Percentiles rank a stretch among this genome's conserved stretches.
These are phyloP conservation scores for Cochlearia excelsa DNA, from an alignment of 345 rosid species.

Conservation along the genomic window DNA sequence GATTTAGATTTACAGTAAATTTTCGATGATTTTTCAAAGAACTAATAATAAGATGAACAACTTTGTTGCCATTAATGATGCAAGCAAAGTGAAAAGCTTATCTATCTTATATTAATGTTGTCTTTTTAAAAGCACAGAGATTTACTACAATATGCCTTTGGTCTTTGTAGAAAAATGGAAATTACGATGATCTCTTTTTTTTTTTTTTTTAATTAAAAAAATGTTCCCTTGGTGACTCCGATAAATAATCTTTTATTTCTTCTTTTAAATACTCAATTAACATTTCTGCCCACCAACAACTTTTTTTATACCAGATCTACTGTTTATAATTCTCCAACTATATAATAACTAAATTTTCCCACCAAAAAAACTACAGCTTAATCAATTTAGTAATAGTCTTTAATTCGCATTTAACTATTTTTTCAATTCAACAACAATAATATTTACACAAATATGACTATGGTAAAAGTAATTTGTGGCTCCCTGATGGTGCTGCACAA, in stretches of 20 bases:
- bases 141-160: conserved; percentile 7
- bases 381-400: too few relatives aligned
- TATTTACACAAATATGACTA: too few relatives aligned
- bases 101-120: conserved; percentile 22
- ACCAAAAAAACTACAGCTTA: too few relatives aligned
- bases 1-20: conserved; percentile 19
- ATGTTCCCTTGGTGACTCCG: conserved; percentile 35
- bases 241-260: neutral
- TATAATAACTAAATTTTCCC: too few relatives aligned
- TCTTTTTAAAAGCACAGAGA: conserved; percentile 19
- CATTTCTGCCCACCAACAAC: too few relatives aligned
- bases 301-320: too few relatives aligned
- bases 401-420: too few relatives aligned
- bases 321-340: too few relatives aligned
- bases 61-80: conserved; percentile 31
- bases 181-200: conserved; percentile 23
- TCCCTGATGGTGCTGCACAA: too few relatives aligned
- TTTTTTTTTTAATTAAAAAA: conserved; percentile 7
- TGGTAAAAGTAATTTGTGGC: too few relatives aligned
- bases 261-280: too few relatives aligned
- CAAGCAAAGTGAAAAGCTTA: conserved; percentile 34
- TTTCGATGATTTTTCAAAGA: conserved; percentile 13
- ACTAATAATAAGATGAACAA: conserved; percentile 15
- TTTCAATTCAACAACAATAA: too few relatives aligned
- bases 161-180: conserved; percentile 22